phyloP scores from a whole-genome alignment of 805 yeast genomes.

The Candida andamanensis region DNA sequence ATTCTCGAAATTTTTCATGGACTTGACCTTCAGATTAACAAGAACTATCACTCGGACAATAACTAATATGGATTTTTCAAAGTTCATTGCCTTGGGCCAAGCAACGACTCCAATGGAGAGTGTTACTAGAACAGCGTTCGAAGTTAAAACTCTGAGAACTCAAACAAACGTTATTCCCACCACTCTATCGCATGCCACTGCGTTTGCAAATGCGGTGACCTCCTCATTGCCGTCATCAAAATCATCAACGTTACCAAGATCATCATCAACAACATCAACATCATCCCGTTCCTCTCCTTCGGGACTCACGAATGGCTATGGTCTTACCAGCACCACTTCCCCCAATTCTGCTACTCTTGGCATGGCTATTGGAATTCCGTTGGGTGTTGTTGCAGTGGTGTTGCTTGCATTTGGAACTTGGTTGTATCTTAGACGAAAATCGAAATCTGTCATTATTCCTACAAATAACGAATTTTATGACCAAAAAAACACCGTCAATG shows the following conservation, averaged over 20 bases:
- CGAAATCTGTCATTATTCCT: constrained; percentile 10
- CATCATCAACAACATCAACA: too few relatives aligned
- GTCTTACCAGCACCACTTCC: background rate
- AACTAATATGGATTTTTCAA: constrained; percentile 2
- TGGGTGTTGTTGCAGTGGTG: constrained; percentile 22
- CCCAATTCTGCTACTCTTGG: constrained; percentile 17
- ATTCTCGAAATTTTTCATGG: background rate
- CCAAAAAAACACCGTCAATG: too few relatives aligned
- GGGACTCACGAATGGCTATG: too few relatives aligned
- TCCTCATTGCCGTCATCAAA: too few relatives aligned
- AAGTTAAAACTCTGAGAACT: too few relatives aligned
- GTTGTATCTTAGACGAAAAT: constrained; percentile 16
- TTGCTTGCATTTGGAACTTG: constrained; percentile 17
- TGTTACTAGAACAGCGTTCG: too few relatives aligned
- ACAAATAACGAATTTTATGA: constrained; percentile 9
- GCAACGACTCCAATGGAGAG: constrained; percentile 1
- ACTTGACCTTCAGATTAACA: background rate
- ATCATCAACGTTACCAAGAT: too few relatives aligned
- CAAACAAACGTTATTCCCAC: too few relatives aligned
- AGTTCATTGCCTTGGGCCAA: constrained; percentile 1
- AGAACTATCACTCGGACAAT: background rate
- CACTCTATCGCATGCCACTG: too few relatives aligned
- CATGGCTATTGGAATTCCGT: constrained; percentile 28
- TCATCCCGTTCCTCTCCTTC: too few relatives aligned
- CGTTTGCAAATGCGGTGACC: too few relatives aligned